phyloP scores from a whole-genome alignment of 2,329 filamentous ascomycete species.

The Curvularia eragrostidis region DNA sequence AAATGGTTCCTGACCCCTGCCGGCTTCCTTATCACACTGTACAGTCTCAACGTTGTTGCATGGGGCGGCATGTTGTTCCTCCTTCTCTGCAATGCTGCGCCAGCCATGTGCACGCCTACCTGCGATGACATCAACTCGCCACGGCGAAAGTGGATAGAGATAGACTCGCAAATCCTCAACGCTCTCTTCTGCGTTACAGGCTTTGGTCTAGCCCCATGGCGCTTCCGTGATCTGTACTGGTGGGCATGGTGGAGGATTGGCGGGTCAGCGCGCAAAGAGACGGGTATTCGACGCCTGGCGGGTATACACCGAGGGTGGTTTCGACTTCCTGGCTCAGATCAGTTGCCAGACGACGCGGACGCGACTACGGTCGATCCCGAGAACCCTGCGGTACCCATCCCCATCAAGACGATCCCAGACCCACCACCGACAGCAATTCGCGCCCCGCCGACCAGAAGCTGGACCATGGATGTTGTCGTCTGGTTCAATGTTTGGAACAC shows the following conservation, averaged over 20 bases:
- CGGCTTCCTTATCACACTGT: constrained; percentile 79
- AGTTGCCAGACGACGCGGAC: constrained; percentile 51
- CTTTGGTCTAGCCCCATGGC: constrained; percentile 84
- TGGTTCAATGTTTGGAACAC: constrained; percentile 83
- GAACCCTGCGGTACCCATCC: constrained; percentile 65
- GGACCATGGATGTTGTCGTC: constrained; percentile 81
- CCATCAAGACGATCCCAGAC: constrained; percentile 67
- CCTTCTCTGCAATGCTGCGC: constrained; percentile 75
- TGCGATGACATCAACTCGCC: constrained; percentile 78
- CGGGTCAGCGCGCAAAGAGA: constrained; percentile 52
- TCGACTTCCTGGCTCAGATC: constrained; percentile 70
- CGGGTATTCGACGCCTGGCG: constrained; percentile 71
- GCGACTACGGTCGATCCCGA: constrained; percentile 40
- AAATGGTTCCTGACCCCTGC: constrained; percentile 76
- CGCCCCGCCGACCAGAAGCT: constrained; percentile 69
- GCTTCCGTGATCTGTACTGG: constrained; percentile 80
- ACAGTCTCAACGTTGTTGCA: constrained; percentile 81
- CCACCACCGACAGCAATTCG: constrained; percentile 74
- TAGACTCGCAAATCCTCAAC: constrained; percentile 82
- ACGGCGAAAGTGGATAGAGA: constrained; percentile 84
- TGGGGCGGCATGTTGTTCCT: constrained; percentile 94
- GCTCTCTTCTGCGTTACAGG: constrained; percentile 86
- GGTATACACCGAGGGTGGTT: constrained; percentile 80
- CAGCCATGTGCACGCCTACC: constrained; percentile 73
- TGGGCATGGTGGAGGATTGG: constrained; percentile 67